These are phyloP conservation scores for Apiospora sp. DNA, from an alignment of 2,329 filamentous ascomycete species.

Conservation along the genomic window DNA sequence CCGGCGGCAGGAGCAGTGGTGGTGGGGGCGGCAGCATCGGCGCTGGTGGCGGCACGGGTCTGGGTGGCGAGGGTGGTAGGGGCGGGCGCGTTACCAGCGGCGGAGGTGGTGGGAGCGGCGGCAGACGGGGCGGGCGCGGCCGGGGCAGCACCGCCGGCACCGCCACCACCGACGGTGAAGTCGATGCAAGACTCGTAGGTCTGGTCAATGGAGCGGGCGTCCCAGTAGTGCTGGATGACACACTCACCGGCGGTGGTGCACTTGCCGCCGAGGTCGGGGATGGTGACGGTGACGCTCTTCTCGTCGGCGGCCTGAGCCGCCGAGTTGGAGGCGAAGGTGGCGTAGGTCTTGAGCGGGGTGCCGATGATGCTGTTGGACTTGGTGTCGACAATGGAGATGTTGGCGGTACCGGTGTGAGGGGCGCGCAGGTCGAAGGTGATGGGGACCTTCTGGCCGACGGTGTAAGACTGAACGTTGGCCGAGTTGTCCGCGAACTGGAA, in stretches of 20 bases:
- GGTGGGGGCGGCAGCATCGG: conserved; percentile 17
- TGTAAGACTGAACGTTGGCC: conserved; percentile 58
- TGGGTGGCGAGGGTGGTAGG: conserved; percentile 29
- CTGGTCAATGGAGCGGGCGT: conserved; percentile 45
- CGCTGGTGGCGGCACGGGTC: conserved; percentile 22
- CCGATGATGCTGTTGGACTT: conserved; percentile 58
- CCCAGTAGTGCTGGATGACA: conserved; percentile 65
- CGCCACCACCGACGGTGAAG: conserved; percentile 29
- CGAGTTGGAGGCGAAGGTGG: conserved; percentile 57
- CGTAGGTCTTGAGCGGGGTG: conserved; percentile 54
- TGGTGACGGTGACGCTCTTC: conserved; percentile 60
- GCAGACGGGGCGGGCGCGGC: conserved; percentile 27
- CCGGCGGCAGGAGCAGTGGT: conserved; percentile 18
- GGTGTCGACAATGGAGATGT: conserved; percentile 62
- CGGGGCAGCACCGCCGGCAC: conserved; percentile 24
- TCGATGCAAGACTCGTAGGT: conserved; percentile 35
- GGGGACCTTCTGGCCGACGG: conserved; percentile 53
- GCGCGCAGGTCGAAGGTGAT: conserved; percentile 56
- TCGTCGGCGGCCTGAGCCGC: conserved; percentile 52
- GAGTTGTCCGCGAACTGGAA: conserved; percentile 64
- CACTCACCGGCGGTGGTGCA: conserved; percentile 55
- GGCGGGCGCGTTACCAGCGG: conserved; percentile 22
- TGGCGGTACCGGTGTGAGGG: conserved; percentile 62
- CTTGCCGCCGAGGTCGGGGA: conserved; percentile 56
- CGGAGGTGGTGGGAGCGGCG: background rate